Evolutionary conservation across 352 stramenopile genomes (phyloP), one percentile per base, ranked within the genome.

Genomic region (Nothophytophthora sp.): DNA sequence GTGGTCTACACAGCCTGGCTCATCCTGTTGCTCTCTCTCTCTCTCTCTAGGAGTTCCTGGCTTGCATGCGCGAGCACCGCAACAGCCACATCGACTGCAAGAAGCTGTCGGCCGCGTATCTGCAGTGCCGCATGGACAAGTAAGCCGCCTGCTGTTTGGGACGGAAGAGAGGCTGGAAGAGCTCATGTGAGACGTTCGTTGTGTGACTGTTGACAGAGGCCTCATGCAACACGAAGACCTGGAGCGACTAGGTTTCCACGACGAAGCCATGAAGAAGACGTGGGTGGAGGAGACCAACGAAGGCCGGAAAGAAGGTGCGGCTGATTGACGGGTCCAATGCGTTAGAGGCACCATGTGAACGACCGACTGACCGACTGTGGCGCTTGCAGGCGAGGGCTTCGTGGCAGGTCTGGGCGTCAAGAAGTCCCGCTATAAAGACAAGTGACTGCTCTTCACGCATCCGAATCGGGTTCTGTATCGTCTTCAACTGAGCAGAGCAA

Each of bases 51-150:
- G 60, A 76, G 13, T 96, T 96, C 56, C 64, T 97, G n/a, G 56
- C 39, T 16, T 97, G 88, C 66, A 80, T 97, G 55, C 82, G 83
- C 24, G 70, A 90, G 46, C 67, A 96, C 45, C 55, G 82, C 18
- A 85, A 76, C 55, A 88, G 71, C 43, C 88, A 97, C 70, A 93
- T 96, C 51, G 79, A 93, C 32, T 97, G 88, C 85, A 95, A 96
- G 69, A 70, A 87, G 49, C 64, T 96, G 25, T 94, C 87, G 40
- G 90, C 92, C 61, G 53, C 67, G 9, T 97, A 97, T 28, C 65
- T 96, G 15, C 60, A 92, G 55, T 97, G 88, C 69, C 84, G 88
- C 46, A 97, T 97, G 79, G 78, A 96, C 28, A 93, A 89, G 85
- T 96, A 38, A 50, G 78, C 74, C 18, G 20, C 22, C 4, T 35